Evolutionary conservation across 208 protist species (phyloP).

Genomic region (Leishmania turanica): DNA sequence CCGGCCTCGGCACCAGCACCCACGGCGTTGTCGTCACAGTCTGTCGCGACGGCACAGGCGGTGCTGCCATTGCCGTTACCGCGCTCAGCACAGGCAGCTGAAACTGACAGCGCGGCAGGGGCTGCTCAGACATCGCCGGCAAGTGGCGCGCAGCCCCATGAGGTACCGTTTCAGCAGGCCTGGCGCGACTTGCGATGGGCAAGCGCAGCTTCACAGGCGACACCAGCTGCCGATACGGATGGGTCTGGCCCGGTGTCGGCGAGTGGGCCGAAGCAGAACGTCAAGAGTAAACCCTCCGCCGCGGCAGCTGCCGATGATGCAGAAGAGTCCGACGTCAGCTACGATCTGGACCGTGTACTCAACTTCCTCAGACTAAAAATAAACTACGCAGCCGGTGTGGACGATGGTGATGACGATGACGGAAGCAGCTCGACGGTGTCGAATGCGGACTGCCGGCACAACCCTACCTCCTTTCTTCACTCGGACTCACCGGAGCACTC

Average conservation of each 20-base stretch:
- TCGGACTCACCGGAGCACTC: slow-evolving; percentile 8
- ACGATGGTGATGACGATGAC: slow-evolving; percentile 16
- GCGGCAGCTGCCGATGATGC: not conserved
- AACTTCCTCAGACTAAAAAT: slow-evolving; percentile 26
- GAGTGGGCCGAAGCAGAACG: not conserved
- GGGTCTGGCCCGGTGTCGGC: not conserved
- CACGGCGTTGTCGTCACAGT: not conserved
- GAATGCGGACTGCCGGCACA: not conserved
- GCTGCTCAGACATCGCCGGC: not conserved
- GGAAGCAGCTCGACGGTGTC: slow-evolving; percentile 18
- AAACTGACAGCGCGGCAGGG: not conserved
- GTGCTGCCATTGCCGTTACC: slow-evolving; percentile 5
- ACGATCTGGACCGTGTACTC: slow-evolving; percentile 30
- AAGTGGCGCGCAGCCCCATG: not conserved
- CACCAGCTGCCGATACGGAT: not conserved
- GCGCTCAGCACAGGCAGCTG: slow-evolving; percentile 7
- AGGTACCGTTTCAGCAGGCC: slow-evolving; percentile 5
- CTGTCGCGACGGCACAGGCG: not conserved
- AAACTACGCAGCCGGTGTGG: slow-evolving; percentile 3
- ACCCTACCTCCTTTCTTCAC: slow-evolving; percentile 17
- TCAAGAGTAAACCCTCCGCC: not conserved
- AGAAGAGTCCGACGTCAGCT: slow-evolving; percentile 24
- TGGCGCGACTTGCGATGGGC: not conserved
- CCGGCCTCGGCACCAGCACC: not conserved
- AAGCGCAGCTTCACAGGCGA: not conserved